Conservation (phyloP, 2,329 filamentous ascomycete genomes). For the Aaosphaeria arxii region DNA sequence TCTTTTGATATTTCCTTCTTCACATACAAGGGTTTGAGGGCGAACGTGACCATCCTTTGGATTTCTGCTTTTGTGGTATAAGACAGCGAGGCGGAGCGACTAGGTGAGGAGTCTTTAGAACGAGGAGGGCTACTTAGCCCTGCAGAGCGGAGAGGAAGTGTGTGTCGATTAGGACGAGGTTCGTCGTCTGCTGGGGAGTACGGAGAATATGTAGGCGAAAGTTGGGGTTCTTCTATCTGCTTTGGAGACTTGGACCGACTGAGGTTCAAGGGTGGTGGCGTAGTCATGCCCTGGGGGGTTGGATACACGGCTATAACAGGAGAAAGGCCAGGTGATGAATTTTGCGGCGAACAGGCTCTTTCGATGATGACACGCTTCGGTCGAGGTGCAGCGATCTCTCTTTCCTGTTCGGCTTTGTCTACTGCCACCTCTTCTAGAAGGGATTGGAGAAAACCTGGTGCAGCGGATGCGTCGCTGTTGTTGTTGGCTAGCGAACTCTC, state of each 20-base stretch:
- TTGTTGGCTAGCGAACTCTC: constrained; percentile 24
- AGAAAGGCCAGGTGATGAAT: constrained; percentile 66
- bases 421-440: constrained; percentile 83
- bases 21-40: constrained; percentile 79
- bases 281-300: constrained; percentile 67
- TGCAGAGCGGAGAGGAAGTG: constrained; percentile 23
- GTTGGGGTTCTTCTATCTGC: constrained; percentile 42
- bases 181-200: constrained; percentile 48
- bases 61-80: constrained; percentile 84
- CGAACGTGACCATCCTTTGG: constrained; percentile 80
- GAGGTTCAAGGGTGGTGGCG: constrained; percentile 60
- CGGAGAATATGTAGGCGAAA: constrained; percentile 71
- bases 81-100: constrained; percentile 61
- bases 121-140: constrained; percentile 43
- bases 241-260: constrained; percentile 62
- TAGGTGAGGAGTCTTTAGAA: constrained; percentile 66
- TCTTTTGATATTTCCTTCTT: constrained; percentile 78
- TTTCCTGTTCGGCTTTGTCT: constrained; percentile 32
- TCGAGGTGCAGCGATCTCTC: constrained; percentile 34
- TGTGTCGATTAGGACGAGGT: constrained; percentile 34
- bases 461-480: constrained; percentile 35
- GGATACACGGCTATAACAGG: constrained; percentile 54
- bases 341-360: constrained; percentile 40
- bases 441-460: constrained; percentile 80
- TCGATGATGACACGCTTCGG: constrained; percentile 42